A percentile compares a stretch with the other conserved stretches of the same genome.
Conservation (phyloP, 2,329 filamentous ascomycete genomes). For the Hypomyces rosellus region DNA sequence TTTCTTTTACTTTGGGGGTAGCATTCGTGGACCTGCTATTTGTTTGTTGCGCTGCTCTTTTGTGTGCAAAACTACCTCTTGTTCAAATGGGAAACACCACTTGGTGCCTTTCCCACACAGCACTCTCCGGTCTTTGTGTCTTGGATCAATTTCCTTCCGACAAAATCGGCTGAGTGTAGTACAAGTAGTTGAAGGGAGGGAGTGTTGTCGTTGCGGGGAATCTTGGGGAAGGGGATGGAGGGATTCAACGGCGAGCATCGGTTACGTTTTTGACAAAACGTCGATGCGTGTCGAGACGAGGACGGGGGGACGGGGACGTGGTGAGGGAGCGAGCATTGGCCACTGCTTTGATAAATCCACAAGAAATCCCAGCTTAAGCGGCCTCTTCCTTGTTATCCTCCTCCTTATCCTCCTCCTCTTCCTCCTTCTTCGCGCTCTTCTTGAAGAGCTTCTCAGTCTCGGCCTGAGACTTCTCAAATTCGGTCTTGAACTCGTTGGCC, state of each 20-base stretch:
- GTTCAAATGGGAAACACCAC: constrained; percentile 5
- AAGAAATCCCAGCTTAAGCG: constrained; percentile 15
- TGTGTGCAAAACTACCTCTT: constrained; percentile 5
- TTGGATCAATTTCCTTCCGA: constrained; percentile 3
- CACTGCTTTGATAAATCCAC: neutral
- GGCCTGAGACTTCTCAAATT: constrained; percentile 93
- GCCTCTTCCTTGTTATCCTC: constrained; percentile 20
- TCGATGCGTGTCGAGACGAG: neutral
- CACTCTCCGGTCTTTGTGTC: constrained; percentile 10
- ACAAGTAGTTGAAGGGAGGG: neutral
- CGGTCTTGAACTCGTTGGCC: constrained; percentile 95
- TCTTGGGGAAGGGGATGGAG: constrained; percentile 5
- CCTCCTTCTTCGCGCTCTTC: constrained; percentile 30
- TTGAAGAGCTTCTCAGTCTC: constrained; percentile 87
- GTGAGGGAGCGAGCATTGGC: constrained; percentile 8
- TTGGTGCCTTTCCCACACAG: constrained; percentile 5
- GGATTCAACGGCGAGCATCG: constrained; percentile 2
- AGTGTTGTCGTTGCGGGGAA: neutral
- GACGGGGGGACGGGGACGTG: neutral
- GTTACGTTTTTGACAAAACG: neutral
- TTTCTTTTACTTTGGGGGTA: neutral
- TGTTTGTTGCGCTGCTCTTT: constrained; percentile 1
- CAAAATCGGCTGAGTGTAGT: constrained; percentile 2
- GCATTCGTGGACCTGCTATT: neutral
- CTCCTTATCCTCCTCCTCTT: constrained; percentile 19